These are phyloP conservation scores for Cicer cuneatum DNA, from an alignment of 306 rosid genomes.

Conservation along the genomic window DNA sequence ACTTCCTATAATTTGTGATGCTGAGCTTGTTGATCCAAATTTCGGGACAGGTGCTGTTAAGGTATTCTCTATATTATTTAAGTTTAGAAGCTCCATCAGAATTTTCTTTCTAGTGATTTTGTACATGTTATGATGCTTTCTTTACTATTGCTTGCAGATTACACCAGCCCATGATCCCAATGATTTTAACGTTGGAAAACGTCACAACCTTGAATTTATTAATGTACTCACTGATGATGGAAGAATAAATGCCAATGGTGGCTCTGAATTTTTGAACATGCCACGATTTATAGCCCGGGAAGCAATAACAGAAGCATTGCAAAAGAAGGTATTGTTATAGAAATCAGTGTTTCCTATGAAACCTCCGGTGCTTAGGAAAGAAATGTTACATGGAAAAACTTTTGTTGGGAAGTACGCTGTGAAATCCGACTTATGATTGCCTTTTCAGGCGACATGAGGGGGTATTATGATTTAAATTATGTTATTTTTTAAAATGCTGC, in stretches of 20 bases:
- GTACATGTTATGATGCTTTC: slow-evolving; percentile 30
- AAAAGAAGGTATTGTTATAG: slow-evolving; percentile 71
- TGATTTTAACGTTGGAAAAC: slow-evolving; percentile 92
- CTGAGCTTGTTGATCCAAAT: slow-evolving; percentile 84
- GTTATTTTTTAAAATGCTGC: slow-evolving; percentile 14
- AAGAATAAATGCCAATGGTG: slow-evolving; percentile 85
- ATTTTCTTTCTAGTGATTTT: slow-evolving; percentile 37
- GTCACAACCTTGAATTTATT: slow-evolving; percentile 81
- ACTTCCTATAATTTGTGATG: slow-evolving; percentile 84
- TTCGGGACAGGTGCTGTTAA: slow-evolving; percentile 98
- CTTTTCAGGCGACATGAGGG: slow-evolving; percentile 22
- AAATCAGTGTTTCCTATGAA: slow-evolving; percentile 29
- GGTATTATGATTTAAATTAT: slow-evolving; percentile 3
- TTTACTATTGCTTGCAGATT: slow-evolving; percentile 64
- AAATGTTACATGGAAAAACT: slow-evolving; percentile 6
- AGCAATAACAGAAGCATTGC: slow-evolving; percentile 72
- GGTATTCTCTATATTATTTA: slow-evolving; percentile 55
- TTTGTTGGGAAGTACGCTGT: slow-evolving; percentile 26
- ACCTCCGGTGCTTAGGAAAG: slow-evolving; percentile 19
- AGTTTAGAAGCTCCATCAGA: background rate
- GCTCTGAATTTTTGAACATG: slow-evolving; percentile 81
- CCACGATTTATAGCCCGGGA: slow-evolving; percentile 87
- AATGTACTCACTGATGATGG: slow-evolving; percentile 90
- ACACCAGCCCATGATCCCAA: slow-evolving; percentile 99
- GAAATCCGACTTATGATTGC: slow-evolving; percentile 16